These are phyloP conservation scores for Mrakia hoshinonis DNA, from an alignment of 768 basidiomycete genomes.

Conservation along the genomic window DNA sequence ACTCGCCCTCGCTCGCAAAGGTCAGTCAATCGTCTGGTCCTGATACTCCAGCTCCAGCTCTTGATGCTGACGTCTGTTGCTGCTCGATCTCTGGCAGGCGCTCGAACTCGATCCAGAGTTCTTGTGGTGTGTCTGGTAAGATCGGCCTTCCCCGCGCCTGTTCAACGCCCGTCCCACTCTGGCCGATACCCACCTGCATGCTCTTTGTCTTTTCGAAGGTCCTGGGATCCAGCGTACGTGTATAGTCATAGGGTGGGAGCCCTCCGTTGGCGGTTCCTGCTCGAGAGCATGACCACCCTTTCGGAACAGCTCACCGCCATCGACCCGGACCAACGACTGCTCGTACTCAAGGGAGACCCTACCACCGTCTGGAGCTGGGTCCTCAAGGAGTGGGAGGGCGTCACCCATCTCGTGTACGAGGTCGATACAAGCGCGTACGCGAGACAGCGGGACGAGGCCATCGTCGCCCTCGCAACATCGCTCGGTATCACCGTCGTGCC, in stretches of 20 bases:
- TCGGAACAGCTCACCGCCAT: constrained; percentile 34
- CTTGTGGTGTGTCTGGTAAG: constrained; percentile 15
- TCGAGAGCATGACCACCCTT: constrained; percentile 37
- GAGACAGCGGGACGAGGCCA: constrained; percentile 35
- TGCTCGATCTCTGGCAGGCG: background rate
- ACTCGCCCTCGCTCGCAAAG: constrained; percentile 37
- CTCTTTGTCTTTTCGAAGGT: constrained; percentile 32
- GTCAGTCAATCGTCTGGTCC: constrained; percentile 31
- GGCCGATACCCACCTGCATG: no score
- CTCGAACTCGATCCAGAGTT: constrained; percentile 15
- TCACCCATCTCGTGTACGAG: constrained; percentile 40
- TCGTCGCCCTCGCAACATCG: constrained; percentile 34
- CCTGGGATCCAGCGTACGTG: constrained; percentile 29
- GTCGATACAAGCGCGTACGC: constrained; percentile 38
- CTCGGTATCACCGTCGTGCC: constrained; percentile 38
- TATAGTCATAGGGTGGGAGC: constrained; percentile 39
- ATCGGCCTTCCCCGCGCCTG: background rate
- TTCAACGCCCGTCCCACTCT: background rate
- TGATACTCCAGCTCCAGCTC: no score
- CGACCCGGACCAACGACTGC: constrained; percentile 38
- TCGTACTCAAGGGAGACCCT: constrained; percentile 40
- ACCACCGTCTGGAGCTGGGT: constrained; percentile 37
- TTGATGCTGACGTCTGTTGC: background rate
- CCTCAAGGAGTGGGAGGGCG: constrained; percentile 39
- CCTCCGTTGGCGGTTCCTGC: constrained; percentile 36